phyloP scores from a whole-genome alignment of 306 rosid species.

The Notholithocarpus densiflorus region DNA sequence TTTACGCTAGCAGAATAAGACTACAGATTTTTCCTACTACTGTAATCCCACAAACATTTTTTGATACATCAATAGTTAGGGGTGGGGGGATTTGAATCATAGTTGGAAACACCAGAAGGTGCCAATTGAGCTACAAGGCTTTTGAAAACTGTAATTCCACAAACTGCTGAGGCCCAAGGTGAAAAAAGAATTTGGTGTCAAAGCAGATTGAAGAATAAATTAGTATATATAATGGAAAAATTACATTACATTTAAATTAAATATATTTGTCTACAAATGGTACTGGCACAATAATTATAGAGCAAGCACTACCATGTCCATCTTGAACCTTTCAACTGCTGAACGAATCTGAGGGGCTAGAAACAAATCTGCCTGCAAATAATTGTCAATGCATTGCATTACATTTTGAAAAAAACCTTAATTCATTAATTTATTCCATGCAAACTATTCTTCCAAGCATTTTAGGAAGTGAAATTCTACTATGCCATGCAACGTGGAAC shows the following conservation, averaged over 20 bases:
- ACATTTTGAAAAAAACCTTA: not conserved
- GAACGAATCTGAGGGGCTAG: conserved; percentile 69
- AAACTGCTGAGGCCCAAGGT: not conserved
- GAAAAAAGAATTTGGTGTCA: not conserved
- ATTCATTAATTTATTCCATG: not conserved
- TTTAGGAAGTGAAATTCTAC: not conserved
- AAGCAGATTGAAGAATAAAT: not conserved
- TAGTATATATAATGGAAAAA: not conserved
- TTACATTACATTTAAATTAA: not conserved
- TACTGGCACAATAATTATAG: not conserved
- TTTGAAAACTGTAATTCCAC: not conserved
- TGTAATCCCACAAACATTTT: not conserved
- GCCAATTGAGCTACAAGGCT: too few species aligned
- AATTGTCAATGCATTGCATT: conserved; percentile 22
- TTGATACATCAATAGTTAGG: too few species aligned
- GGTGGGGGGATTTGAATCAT: too few species aligned
- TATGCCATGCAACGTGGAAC: not conserved
- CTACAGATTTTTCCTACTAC: too few species aligned
- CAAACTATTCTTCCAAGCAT: not conserved
- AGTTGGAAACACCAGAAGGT: too few species aligned
- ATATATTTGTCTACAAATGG: not conserved
- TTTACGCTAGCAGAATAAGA: too few species aligned
- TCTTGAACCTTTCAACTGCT: conserved; percentile 37
- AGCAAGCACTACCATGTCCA: conserved; percentile 55
- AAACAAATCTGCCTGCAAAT: conserved; percentile 85